Evolutionary conservation across 73 alveolate genomes (phyloP).

Genomic region (Stentor coeruleus): DNA sequence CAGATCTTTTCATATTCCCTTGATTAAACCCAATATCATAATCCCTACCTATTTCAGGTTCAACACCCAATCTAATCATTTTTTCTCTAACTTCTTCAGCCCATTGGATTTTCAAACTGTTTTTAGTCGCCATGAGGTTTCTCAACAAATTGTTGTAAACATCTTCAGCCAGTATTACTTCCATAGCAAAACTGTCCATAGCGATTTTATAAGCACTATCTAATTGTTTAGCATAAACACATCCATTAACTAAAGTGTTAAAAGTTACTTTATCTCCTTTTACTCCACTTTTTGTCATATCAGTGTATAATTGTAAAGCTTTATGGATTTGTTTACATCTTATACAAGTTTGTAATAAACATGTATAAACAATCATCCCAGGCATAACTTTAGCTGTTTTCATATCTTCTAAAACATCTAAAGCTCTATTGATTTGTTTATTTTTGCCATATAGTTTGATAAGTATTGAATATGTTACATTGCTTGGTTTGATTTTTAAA

Average conservation of each 20-base stretch:
- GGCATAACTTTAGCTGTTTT: constrained; percentile 65
- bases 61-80: constrained; percentile 21
- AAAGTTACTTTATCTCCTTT: constrained; percentile 78
- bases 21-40: too few relatives aligned
- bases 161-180: constrained; percentile 28
- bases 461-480: constrained; percentile 82
- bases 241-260: constrained; percentile 78
- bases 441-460: constrained; percentile 85
- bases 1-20: not conserved
- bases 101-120: constrained; percentile 17
- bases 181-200: not conserved
- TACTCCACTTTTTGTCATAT: constrained; percentile 62
- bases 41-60: not conserved
- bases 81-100: constrained; percentile 34
- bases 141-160: constrained; percentile 13
- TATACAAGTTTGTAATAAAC: constrained; percentile 87
- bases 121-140: constrained; percentile 9
- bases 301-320: constrained; percentile 69
- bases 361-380: constrained; percentile 86
- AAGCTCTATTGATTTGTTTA: constrained; percentile 68
- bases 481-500: constrained; percentile 70
- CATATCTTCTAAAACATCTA: constrained; percentile 80
- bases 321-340: constrained; percentile 66
- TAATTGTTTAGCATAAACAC: constrained; percentile 38
- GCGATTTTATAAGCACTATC: constrained; percentile 35